Evolutionary conservation across 2,329 filamentous ascomycete species (phyloP).

Genomic region (Neonectria magnoliae): DNA sequence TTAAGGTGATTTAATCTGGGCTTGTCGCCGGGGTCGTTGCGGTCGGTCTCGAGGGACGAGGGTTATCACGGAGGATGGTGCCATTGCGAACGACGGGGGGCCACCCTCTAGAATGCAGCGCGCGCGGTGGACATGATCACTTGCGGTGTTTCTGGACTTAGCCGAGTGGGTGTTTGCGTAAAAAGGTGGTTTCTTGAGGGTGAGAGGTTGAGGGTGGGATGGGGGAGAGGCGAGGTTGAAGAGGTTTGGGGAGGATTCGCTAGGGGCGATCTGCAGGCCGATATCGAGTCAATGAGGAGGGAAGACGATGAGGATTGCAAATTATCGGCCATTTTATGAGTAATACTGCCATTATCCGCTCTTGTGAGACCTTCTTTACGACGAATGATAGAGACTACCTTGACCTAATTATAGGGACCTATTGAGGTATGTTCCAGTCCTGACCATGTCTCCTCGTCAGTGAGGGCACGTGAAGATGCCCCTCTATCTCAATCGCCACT

Average conservation of each 20-base stretch:
- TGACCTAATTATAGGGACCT: too few relatives aligned
- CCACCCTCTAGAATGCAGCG: constrained; percentile 66
- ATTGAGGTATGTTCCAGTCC: too few relatives aligned
- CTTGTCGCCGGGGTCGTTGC: constrained; percentile 11
- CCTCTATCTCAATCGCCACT: not conserved
- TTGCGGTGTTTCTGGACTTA: not conserved
- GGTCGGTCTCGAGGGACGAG: constrained; percentile 43
- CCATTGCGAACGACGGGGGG: constrained; percentile 61
- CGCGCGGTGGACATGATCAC: constrained; percentile 47
- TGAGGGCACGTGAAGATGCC: not conserved
- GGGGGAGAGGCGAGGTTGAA: not conserved
- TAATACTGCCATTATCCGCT: too few relatives aligned
- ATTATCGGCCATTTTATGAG: not conserved
- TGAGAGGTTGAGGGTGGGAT: not conserved
- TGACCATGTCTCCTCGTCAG: not conserved
- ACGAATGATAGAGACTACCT: too few relatives aligned
- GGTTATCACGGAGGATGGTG: constrained; percentile 62
- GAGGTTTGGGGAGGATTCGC: not conserved
- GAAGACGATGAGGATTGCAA: constrained; percentile 6
- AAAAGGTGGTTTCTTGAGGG: constrained; percentile 17
- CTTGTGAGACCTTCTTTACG: too few relatives aligned
- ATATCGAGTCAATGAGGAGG: constrained; percentile 5
- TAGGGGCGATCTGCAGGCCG: not conserved
- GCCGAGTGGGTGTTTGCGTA: constrained; percentile 20
- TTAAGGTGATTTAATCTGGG: constrained; percentile 3